Evolutionary conservation across 2,329 filamentous ascomycete species (phyloP).

Genomic region (Colletotrichum sp.): DNA sequence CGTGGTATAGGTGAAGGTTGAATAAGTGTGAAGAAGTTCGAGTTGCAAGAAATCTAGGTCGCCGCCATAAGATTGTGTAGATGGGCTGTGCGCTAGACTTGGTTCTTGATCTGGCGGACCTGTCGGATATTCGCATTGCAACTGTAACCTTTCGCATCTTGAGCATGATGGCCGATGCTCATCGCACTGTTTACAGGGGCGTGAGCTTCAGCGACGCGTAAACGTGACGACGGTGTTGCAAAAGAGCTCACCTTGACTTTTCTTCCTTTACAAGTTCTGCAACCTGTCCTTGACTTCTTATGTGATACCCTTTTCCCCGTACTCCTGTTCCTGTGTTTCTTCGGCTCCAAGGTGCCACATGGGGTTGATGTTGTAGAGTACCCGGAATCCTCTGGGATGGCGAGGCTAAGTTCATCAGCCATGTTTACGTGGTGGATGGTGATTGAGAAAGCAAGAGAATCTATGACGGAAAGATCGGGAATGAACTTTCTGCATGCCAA

Average conservation of each 20-base stretch:
- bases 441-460: background rate
- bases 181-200: background rate
- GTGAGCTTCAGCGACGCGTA: background rate
- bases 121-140: background rate
- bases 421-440: background rate
- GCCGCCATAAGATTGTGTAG: background rate
- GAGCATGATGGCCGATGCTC: background rate
- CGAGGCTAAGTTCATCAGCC: background rate
- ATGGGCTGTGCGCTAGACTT: background rate
- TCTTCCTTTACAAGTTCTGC: background rate
- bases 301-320: background rate
- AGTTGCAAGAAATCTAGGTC: background rate
- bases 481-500: background rate
- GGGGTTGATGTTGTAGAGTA: background rate
- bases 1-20: background rate
- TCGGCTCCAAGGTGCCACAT: background rate
- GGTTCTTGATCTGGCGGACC: background rate
- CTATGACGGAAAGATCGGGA: background rate
- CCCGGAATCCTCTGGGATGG: background rate
- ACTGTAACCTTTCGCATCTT: background rate
- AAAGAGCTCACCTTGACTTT: slow-evolving; percentile 4
- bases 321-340: background rate
- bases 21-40: slow-evolving; percentile 2
- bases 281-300: background rate
- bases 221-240: background rate